phyloP scores from a whole-genome alignment of 2,329 filamentous ascomycete species.

The Pseudopyricularia javanii region DNA sequence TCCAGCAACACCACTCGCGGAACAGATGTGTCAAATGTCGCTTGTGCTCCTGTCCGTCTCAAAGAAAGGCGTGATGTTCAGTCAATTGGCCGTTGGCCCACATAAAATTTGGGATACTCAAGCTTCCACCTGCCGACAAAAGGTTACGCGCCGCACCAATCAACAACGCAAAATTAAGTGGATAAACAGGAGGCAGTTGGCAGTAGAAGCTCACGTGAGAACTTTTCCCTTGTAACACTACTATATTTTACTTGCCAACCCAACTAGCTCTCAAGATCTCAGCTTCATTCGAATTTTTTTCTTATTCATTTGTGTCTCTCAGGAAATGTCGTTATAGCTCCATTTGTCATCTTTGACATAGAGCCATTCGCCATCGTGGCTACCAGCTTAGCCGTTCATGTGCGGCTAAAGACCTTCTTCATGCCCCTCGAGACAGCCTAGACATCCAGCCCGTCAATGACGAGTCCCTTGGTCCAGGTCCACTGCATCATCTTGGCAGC shows the following conservation, averaged over 20 bases:
- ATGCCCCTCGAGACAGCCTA: conserved; percentile 23
- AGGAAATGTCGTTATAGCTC: neutral
- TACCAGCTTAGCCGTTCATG: neutral
- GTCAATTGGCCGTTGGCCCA: neutral
- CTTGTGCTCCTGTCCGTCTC: neutral
- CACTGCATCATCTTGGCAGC: conserved; percentile 68
- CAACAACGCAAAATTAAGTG: neutral
- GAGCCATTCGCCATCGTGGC: neutral
- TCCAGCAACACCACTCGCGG: neutral
- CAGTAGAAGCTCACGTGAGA: neutral
- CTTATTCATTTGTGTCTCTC: neutral
- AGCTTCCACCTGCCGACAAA: neutral
- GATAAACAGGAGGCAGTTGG: too few species aligned
- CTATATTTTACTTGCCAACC: neutral
- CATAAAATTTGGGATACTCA: neutral
- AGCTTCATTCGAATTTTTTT: neutral
- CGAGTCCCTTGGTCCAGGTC: conserved; percentile 74
- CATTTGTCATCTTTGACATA: neutral
- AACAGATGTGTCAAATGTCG: neutral
- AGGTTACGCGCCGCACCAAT: neutral
- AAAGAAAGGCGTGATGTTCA: neutral
- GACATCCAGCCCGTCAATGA: conserved; percentile 76
- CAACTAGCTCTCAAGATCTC: neutral
- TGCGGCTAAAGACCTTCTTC: neutral
- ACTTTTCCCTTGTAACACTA: neutral